Evolutionary conservation across 352 stramenopile species (phyloP).

Genomic region (Plasmopara halstedii): DNA sequence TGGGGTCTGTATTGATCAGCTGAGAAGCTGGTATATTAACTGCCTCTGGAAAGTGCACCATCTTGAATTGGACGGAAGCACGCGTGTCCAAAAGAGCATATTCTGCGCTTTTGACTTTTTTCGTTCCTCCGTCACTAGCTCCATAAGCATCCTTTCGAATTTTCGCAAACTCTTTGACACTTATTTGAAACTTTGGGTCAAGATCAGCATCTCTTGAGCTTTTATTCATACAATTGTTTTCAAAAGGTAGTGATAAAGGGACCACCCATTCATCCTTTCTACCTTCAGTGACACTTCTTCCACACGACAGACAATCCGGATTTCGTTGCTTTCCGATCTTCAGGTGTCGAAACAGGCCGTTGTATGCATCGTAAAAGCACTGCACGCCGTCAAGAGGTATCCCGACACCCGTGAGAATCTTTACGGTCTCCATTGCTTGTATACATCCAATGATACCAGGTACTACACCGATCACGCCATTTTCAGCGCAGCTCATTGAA

Average conservation of each 20-base stretch:
- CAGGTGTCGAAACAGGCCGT: conserved; percentile 56
- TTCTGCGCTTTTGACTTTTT: neutral
- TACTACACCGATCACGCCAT: conserved; percentile 94
- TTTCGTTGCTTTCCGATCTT: conserved; percentile 41
- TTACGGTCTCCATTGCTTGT: conserved; percentile 91
- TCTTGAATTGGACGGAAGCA: conserved; percentile 49
- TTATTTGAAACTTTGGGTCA: conserved; percentile 25
- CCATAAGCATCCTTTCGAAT: conserved; percentile 13
- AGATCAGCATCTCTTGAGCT: conserved; percentile 9
- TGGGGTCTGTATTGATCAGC: conserved; percentile 27
- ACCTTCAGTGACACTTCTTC: neutral
- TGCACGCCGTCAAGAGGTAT: conserved; percentile 50
- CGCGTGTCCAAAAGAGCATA: conserved; percentile 66
- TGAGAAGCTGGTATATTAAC: conserved; percentile 53
- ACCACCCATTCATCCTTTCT: neutral
- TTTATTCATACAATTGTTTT: conserved; percentile 10
- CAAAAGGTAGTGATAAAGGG: conserved; percentile 5
- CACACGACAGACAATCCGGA: conserved; percentile 33
- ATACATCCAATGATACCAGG: conserved; percentile 92
- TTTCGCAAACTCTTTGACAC: conserved; percentile 26
- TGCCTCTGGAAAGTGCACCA: conserved; percentile 66
- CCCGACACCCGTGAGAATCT: conserved; percentile 77
- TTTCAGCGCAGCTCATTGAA: conserved; percentile 88
- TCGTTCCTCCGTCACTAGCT: neutral
- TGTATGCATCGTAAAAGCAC: conserved; percentile 74